Conservation (phyloP, 2,329 filamentous ascomycete genomes). For the Phoma herbarum region DNA sequence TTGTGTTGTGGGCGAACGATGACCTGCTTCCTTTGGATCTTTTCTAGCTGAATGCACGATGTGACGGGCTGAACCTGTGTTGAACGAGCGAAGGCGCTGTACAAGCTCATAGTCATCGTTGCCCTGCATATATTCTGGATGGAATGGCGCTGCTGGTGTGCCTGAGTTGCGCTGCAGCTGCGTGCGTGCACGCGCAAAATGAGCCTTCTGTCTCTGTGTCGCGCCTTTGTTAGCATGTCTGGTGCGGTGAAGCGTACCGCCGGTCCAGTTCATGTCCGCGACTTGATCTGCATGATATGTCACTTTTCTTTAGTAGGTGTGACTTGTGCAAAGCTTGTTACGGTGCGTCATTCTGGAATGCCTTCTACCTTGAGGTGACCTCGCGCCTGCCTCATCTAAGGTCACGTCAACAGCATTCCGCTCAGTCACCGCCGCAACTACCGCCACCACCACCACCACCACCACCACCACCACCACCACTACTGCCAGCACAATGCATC, state of each 20-base stretch:
- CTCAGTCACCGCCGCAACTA: too few species aligned
- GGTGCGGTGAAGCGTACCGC: conserved; percentile 54
- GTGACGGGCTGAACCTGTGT: conserved; percentile 23
- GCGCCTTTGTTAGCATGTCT: conserved; percentile 49
- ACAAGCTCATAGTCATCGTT: conserved; percentile 19
- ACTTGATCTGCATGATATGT: background rate
- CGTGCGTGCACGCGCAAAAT: conserved; percentile 56
- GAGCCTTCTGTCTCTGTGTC: conserved; percentile 55
- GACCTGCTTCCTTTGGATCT: background rate
- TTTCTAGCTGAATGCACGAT: conserved; percentile 18
- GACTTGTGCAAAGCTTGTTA: background rate
- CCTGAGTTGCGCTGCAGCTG: conserved; percentile 36
- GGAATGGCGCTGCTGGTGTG: conserved; percentile 30
- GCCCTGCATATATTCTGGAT: conserved; percentile 34
- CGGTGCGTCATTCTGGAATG: conserved; percentile 2
- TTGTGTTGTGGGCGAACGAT: conserved; percentile 1
- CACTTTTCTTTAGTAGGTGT: background rate
- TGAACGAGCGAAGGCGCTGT: conserved; percentile 17
- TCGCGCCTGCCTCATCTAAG: background rate
- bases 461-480: background rate
- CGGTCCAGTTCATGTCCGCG: conserved; percentile 59
- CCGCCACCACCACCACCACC: background rate
- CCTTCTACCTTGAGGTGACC: conserved; percentile 18
- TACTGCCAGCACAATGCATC: background rate
- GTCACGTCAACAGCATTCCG: background rate